Percentiles rank a stretch among this genome's conserved stretches.
phyloP scores from a whole-genome alignment of 306 rosid species.

The Medicago ruthenica region DNA sequence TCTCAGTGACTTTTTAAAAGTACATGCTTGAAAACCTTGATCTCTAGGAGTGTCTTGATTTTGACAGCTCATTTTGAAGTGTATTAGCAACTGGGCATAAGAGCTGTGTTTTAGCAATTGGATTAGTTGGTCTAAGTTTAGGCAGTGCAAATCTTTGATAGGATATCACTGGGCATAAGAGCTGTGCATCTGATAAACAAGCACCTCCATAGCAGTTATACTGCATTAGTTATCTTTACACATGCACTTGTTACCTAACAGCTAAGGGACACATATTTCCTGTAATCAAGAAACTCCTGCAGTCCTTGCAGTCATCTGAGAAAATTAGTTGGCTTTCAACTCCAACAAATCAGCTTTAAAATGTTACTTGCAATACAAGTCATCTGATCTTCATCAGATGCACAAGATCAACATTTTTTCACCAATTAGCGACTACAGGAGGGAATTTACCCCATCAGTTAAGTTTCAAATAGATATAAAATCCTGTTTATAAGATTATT shows the following conservation, averaged over 20 bases:
- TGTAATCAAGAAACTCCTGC: not conserved
- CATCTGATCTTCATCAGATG: too few relatives aligned
- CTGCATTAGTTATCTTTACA: too few relatives aligned
- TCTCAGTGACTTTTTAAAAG: not conserved
- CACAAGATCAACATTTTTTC: too few relatives aligned
- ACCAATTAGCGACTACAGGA: too few relatives aligned
- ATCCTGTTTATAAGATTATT: too few relatives aligned
- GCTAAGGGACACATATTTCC: not conserved
- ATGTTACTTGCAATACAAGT: not conserved
- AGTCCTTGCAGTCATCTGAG: not conserved
- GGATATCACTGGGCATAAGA: too few relatives aligned
- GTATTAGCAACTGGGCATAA: too few relatives aligned
- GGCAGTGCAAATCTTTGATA: too few relatives aligned
- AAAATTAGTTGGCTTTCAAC: not conserved
- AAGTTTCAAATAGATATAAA: too few relatives aligned
- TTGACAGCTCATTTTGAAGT: not conserved
- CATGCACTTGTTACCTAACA: too few relatives aligned
- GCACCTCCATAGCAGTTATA: not conserved
- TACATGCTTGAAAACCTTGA: slow-evolving; percentile 8
- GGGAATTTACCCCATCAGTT: too few relatives aligned
- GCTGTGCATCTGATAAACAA: too few relatives aligned
- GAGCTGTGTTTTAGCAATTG: not conserved
- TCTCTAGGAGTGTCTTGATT: not conserved
- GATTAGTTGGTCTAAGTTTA: slow-evolving; percentile 4
- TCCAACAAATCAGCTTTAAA: not conserved